Conservation (phyloP, 768 basidiomycete species). For the Lentinula guzmanii region DNA sequence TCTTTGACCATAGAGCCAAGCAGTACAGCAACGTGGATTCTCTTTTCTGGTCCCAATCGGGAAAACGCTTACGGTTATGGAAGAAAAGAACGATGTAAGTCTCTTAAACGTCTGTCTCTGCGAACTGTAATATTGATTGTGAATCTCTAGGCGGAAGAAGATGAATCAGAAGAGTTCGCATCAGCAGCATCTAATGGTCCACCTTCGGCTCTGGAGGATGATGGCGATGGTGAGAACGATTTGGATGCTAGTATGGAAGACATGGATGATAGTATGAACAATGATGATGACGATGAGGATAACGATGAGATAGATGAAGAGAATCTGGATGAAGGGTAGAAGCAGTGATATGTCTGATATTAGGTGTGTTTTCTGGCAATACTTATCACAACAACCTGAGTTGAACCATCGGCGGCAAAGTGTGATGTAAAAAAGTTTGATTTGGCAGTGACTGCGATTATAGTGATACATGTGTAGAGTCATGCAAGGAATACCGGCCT, state of each 20-base stretch:
- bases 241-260: conserved; percentile 23
- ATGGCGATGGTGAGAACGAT: conserved; percentile 27
- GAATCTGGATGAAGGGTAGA: neutral
- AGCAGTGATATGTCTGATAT: neutral
- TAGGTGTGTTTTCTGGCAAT: neutral
- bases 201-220: conserved; percentile 38
- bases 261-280: conserved; percentile 62
- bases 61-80: conserved; percentile 63
- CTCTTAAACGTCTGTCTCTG: neutral
- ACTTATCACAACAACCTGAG: no score
- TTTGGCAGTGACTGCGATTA: no score
- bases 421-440: no score
- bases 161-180: conserved; percentile 36
- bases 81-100: conserved; percentile 80
- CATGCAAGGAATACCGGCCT: no score
- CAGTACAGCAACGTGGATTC: conserved; percentile 61
- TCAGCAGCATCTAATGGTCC: conserved; percentile 32
- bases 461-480: no score
- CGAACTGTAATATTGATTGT: neutral
- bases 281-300: conserved; percentile 35
- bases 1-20: conserved; percentile 36
- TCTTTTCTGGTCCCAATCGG: conserved; percentile 71
- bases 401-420: no score
- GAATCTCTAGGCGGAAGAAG: conserved; percentile 37
- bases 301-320: conserved; percentile 34